Percentiles rank a stretch among this genome's conserved stretches.
Evolutionary conservation across 2,329 filamentous ascomycete species (phyloP).

Genomic region (Zasmidium angulare): DNA sequence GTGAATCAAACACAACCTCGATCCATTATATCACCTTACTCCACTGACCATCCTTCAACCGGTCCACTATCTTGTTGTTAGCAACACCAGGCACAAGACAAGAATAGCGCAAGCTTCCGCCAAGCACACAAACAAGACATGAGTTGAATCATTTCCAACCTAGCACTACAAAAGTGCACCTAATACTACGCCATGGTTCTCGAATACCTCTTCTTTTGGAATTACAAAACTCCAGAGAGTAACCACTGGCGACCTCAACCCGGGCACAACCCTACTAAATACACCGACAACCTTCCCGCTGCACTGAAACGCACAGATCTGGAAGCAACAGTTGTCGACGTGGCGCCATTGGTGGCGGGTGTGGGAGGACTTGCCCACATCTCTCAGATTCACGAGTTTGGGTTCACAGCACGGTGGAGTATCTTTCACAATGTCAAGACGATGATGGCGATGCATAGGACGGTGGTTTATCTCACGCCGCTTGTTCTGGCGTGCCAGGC

Average conservation of each 20-base stretch:
- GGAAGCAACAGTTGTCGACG: constrained; percentile 31
- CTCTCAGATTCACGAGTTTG: constrained; percentile 28
- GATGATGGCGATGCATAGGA: constrained; percentile 29
- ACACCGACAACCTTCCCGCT: constrained; percentile 24
- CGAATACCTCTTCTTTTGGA: constrained; percentile 34
- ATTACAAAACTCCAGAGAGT: constrained; percentile 26
- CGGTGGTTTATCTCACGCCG: constrained; percentile 23
- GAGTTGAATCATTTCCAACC: not conserved
- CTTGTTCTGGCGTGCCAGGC: constrained; percentile 28
- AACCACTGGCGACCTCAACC: constrained; percentile 33
- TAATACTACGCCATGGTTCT: constrained; percentile 5
- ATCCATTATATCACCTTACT: no score
- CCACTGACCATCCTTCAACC: no score
- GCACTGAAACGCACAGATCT: constrained; percentile 28
- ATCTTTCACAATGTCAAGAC: constrained; percentile 31
- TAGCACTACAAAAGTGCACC: not conserved
- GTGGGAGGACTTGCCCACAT: constrained; percentile 28
- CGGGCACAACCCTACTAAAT: constrained; percentile 18
- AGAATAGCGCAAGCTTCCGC: no score
- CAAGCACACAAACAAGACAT: no score
- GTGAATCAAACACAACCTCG: no score
- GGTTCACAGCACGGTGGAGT: constrained; percentile 29
- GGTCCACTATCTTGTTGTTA: no score
- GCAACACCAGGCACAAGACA: no score
- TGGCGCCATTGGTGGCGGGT: constrained; percentile 30